Conservation (phyloP, 495 filamentous ascomycete species). For the Oidiodendron maius region DNA sequence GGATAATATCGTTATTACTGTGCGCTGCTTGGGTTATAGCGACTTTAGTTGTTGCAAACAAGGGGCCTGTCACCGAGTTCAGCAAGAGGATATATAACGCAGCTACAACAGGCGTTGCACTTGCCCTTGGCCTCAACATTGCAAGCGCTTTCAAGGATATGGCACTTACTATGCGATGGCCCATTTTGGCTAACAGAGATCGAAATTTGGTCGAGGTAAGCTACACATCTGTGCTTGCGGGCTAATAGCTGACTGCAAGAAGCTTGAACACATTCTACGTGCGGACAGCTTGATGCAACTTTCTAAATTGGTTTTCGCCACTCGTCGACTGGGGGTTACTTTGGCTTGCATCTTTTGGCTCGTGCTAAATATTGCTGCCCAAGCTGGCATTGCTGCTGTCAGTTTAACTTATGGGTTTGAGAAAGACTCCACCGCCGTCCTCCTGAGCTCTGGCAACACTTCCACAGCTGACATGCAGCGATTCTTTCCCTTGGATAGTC, state of each 20-base stretch:
- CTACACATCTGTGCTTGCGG: not conserved
- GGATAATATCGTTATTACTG: slow-evolving; percentile 16
- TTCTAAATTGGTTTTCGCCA: slow-evolving; percentile 8
- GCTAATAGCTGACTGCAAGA: slow-evolving; percentile 1
- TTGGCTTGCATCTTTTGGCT: slow-evolving; percentile 16
- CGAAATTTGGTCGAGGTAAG: slow-evolving; percentile 19
- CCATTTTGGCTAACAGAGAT: slow-evolving; percentile 14
- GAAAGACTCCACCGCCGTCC: not conserved
- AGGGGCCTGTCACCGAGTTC: slow-evolving; percentile 8
- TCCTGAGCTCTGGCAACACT: slow-evolving; percentile 2
- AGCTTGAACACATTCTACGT: slow-evolving; percentile 18
- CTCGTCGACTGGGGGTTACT: slow-evolving; percentile 7
- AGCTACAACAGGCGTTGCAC: slow-evolving; percentile 20
- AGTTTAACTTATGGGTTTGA: slow-evolving; percentile 22
- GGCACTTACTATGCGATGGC: slow-evolving; percentile 25
- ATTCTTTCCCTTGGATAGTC: slow-evolving; percentile 10
- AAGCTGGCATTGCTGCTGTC: slow-evolving; percentile 21
- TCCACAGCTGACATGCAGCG: slow-evolving; percentile 14
- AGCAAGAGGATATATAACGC: slow-evolving; percentile 21
- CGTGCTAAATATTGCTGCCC: slow-evolving; percentile 17
- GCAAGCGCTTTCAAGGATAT: slow-evolving; percentile 26
- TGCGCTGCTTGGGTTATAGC: slow-evolving; percentile 12
- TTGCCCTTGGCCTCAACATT: slow-evolving; percentile 24
- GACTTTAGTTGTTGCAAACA: slow-evolving; percentile 4
- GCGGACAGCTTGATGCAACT: slow-evolving; percentile 19